Evolutionary conservation across 495 filamentous ascomycete genomes (phyloP), one percentile per base, ranked within the genome.

Genomic region (Hyaloscypha finlandica): DNA sequence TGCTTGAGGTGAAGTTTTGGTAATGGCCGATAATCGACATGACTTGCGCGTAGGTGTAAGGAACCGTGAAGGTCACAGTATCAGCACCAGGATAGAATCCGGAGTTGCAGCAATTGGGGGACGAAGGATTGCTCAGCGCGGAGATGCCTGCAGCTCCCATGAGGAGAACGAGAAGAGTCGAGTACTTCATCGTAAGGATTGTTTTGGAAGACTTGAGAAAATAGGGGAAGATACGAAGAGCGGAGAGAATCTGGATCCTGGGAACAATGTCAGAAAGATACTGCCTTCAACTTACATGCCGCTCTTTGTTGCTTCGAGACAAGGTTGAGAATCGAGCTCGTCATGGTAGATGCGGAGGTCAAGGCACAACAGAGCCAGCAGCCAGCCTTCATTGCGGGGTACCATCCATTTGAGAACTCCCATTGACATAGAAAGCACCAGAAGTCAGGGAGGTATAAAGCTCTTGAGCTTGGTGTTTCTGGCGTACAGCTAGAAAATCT

Each of bases 1-100:
- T 54, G 53, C 60, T 68, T 51, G 39, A 68, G 35, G 59, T 59
- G 20, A 68, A 51, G 30, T 68, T 63, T 30, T 63, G 33, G 31
- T 63, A 68, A 39, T 64, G 42, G 12, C 66, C 60, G 37, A 68
- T 68, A 31, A 68, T 59, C 22, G 66, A 58, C 51, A 68, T 63
- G 31, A 67, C 65, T 61, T 67, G 65, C 45, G 58, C 30, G 33
- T 67, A 67, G 6, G 65, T 67, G 29, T 67, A 67, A 20, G 60
- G 60, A 30, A 55, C 59, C 9, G 65, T 63, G 29, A 63, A 59
- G 35, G 63, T 58, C 8, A 63, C 59, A 9, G 52, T 59, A 54
- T 58, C 53, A 9, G 22, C 59, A 16, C 37, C 30, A 14, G 60
- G 59, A 45, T 59, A 63, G 66, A 63, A 63, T 20, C 54, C 66